These are phyloP conservation scores for Lyophyllum shimeji DNA, from an alignment of 768 basidiomycete genomes.

Conservation along the genomic window DNA sequence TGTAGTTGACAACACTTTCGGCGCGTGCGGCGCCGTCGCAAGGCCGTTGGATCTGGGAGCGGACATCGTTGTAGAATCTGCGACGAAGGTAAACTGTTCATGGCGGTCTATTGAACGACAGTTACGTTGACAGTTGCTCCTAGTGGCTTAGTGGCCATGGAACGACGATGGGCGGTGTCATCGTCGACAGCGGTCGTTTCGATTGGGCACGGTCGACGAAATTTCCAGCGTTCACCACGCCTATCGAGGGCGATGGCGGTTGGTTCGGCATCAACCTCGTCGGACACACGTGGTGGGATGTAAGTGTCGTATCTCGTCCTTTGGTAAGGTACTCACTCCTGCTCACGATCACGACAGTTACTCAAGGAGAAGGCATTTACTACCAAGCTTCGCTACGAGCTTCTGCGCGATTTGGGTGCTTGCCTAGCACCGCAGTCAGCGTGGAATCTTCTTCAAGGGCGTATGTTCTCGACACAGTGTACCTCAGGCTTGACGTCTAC, in stretches of 20 bases:
- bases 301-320: background rate
- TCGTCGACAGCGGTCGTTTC: slow-evolving; percentile 62
- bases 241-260: slow-evolving; percentile 5
- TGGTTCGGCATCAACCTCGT: slow-evolving; percentile 11
- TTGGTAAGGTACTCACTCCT: background rate
- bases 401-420: slow-evolving; percentile 55
- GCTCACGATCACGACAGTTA: background rate
- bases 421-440: slow-evolving; percentile 55
- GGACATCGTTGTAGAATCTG: slow-evolving; percentile 33
- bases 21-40: slow-evolving; percentile 49
- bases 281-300: slow-evolving; percentile 16
- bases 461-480: background rate
- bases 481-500: background rate
- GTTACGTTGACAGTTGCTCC: background rate
- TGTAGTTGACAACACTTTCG: slow-evolving; percentile 67
- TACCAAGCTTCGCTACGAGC: slow-evolving; percentile 40
- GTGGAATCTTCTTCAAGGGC: slow-evolving; percentile 58
- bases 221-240: slow-evolving; percentile 31
- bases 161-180: slow-evolving; percentile 64
- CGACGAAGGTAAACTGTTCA: background rate
- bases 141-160: slow-evolving; percentile 70
- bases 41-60: slow-evolving; percentile 25
- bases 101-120: background rate
- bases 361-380: slow-evolving; percentile 19
- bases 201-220: slow-evolving; percentile 52